Evolutionary conservation across 1,139 yeast genomes (phyloP), one percentile per base, ranked within the genome.

Genomic region (Yamadazyma friedrichii): DNA sequence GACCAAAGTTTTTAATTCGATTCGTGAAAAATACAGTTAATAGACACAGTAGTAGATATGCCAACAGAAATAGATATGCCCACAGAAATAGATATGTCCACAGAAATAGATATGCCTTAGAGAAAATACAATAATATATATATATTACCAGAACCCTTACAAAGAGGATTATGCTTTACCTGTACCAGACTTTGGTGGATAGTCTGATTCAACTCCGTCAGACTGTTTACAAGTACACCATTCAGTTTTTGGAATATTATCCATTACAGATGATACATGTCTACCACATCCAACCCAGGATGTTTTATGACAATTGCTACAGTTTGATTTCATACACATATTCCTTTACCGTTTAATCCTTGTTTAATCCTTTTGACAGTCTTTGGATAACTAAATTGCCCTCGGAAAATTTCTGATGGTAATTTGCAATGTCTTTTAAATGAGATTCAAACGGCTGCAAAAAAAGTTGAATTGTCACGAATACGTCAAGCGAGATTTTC

Each of bases 171-270:
- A 20, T 10, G 66, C 70, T 42, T 57, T 63, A 8, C 76, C 76
- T 27, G 72, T 67, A 31, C 76, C 73, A 15, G 77, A 75, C 44
- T 46, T 61, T 30, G 77, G 77, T 9, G 77, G 77, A 48, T 65
- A 71, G 9, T 48, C 17, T 2, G 34, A 29, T 31, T 47, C 47
- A 41, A 55, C 51, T 40, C 49, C 53, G 38, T 58, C 49, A 48
- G 59, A 57, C 24, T 6, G 24, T 43, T 55, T 67, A 48, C 75
- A 70, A 13, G 71, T 64, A 49, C 74, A 70, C 74, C 75, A 68
- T 31, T 51, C 55, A 22, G 51, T 52, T 47, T 59, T 64, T 28
- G 68, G 65, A 22, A 69, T 59, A 33, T 51, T 39, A 44, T 65
- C 66, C 71, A 65, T 65, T 10, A 65, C 62, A 33, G 53, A 49